These are phyloP conservation scores for Coniochaeta hoffmannii DNA, from an alignment of 2,329 filamentous ascomycete species.

Conservation along the genomic window DNA sequence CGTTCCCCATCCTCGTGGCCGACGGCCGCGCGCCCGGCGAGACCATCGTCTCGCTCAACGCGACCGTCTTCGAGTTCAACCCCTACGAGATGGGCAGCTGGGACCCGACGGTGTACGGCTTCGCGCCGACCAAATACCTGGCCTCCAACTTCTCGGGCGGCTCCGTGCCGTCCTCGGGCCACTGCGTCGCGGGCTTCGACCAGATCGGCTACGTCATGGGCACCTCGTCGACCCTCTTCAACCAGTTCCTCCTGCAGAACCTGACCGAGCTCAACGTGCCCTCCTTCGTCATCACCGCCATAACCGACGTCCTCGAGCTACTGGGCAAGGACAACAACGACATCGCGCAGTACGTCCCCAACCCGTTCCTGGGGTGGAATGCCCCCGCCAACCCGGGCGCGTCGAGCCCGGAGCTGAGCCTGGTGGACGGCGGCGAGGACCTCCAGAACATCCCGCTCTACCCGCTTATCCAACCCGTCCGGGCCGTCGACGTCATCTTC, in stretches of 20 bases:
- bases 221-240: constrained; percentile 80
- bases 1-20: constrained; percentile 42
- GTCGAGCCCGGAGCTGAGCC: constrained; percentile 27
- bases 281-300: constrained; percentile 39
- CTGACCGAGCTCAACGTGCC: constrained; percentile 39
- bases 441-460: constrained; percentile 44
- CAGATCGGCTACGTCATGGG: constrained; percentile 80
- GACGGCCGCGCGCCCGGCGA: constrained; percentile 38
- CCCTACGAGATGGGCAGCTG: constrained; percentile 61
- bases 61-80: constrained; percentile 57
- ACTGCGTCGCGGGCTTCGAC: constrained; percentile 74
- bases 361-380: constrained; percentile 53
- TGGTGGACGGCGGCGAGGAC: constrained; percentile 43
- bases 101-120: constrained; percentile 52
- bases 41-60: constrained; percentile 41
- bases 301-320: constrained; percentile 42
- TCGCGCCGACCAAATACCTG: constrained; percentile 51
- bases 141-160: constrained; percentile 52
- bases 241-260: constrained; percentile 62
- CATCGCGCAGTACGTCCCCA: constrained; percentile 46
- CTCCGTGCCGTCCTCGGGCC: constrained; percentile 41
- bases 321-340: constrained; percentile 47
- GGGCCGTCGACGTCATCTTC: constrained; percentile 55
- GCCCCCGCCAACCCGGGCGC: constrained; percentile 27
- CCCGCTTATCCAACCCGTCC: constrained; percentile 40